Evolutionary conservation across 1,284 basidiomycete genomes (phyloP).

Genomic region (Rhodotorula sp.): DNA sequence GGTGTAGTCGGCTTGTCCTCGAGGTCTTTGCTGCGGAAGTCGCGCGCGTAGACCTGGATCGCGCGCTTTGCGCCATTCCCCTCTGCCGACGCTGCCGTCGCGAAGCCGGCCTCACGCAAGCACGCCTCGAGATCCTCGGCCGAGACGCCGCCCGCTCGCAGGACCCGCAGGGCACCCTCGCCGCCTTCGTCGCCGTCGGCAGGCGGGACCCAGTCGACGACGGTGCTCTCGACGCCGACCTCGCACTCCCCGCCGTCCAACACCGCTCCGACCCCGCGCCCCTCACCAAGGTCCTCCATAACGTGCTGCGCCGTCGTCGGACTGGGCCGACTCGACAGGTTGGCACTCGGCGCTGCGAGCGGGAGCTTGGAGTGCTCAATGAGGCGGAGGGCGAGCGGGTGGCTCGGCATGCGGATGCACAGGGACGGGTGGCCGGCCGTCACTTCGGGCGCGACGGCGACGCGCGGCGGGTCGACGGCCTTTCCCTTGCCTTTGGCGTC

Average conservation of each 20-base stretch:
- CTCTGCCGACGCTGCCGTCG: neutral
- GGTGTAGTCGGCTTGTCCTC: conserved; percentile 78
- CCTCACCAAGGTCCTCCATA: conserved; percentile 66
- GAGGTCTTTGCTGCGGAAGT: conserved; percentile 66
- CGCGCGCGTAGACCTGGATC: conserved; percentile 67
- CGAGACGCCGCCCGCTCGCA: conserved; percentile 89
- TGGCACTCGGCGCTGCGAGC: conserved; percentile 92
- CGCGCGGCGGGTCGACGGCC: conserved; percentile 2
- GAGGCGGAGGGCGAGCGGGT: conserved; percentile 86
- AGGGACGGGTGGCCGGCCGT: conserved; percentile 81
- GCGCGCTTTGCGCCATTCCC: conserved; percentile 44
- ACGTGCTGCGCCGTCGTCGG: conserved; percentile 93
- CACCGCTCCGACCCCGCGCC: conserved; percentile 67
- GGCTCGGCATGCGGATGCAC: conserved; percentile 90
- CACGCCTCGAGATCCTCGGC: conserved; percentile 78
- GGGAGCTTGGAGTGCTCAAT: conserved; percentile 75
- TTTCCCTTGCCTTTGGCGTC: conserved; percentile 8
- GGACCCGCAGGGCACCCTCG: conserved; percentile 62
- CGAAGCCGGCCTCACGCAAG: conserved; percentile 54
- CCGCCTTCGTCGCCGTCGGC: conserved; percentile 58
- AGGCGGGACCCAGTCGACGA: conserved; percentile 69
- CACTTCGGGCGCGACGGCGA: conserved; percentile 34
- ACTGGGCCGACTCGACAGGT: conserved; percentile 89
- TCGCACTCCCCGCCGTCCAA: conserved; percentile 89
- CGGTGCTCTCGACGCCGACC: conserved; percentile 93